Conservation (phyloP, 805 yeast genomes). For the Peterozyma xylosa region DNA sequence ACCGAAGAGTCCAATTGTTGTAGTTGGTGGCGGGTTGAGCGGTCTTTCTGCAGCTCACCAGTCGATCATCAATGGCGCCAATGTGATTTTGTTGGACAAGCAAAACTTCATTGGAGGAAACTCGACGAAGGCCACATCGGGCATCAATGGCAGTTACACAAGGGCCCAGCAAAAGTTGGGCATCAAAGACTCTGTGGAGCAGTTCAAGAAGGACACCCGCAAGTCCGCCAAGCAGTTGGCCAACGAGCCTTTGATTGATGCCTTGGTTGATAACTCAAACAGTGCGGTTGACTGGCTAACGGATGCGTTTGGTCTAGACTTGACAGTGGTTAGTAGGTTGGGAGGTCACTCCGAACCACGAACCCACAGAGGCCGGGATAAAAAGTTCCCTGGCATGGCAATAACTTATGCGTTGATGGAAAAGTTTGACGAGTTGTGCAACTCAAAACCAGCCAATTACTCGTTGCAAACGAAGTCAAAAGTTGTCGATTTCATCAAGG, state of each 20-base stretch:
- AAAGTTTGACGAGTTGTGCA: conserved; percentile 36
- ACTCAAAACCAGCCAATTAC: conserved; percentile 30
- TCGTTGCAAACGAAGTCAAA: conserved; percentile 22
- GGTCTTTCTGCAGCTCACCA: conserved; percentile 60
- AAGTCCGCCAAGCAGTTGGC: conserved; percentile 60
- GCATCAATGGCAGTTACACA: conserved; percentile 69
- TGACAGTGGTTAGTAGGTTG: conserved; percentile 62
- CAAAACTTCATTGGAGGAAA: conserved; percentile 58
- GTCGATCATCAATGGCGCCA: conserved; percentile 32
- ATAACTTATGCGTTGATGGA: conserved; percentile 48
- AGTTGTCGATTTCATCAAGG: conserved; percentile 29
- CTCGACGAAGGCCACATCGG: conserved; percentile 61
- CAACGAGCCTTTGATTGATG: conserved; percentile 48
- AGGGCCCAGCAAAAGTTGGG: conserved; percentile 43
- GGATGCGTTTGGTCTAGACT: conserved; percentile 49
- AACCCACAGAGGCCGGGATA: conserved; percentile 73
- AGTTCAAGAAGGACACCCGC: conserved; percentile 59
- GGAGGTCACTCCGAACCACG: conserved; percentile 81
- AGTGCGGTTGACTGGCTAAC: conserved; percentile 72
- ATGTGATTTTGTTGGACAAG: conserved; percentile 47
- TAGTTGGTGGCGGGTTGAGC: conserved; percentile 62
- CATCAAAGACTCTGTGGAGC: conserved; percentile 48
- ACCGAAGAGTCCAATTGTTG: conserved; percentile 33
- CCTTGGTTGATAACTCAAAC: conserved; percentile 53
- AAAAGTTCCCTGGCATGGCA: conserved; percentile 60